Conservation (phyloP, 345 rosid genomes). For the Ailanthus altissimus region DNA sequence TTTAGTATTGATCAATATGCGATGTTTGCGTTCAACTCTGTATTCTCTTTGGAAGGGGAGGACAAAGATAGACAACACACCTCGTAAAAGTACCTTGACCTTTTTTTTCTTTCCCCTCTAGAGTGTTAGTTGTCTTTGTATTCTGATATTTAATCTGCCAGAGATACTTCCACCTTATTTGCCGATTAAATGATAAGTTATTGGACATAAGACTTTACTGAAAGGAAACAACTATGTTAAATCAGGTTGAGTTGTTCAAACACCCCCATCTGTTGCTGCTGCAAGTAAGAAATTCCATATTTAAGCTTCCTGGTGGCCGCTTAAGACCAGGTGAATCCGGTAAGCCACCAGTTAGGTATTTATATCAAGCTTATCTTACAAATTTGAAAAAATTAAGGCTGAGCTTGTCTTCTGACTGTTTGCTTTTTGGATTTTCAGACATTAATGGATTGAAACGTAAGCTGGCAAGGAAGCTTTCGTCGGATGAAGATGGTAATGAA, state of each 20-base stretch:
- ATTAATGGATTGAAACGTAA: conserved; percentile 73
- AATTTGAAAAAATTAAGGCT: not conserved
- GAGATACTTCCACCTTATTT: not conserved
- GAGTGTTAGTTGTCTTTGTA: not conserved
- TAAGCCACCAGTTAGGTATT: conserved; percentile 20
- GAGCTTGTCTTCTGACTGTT: not conserved
- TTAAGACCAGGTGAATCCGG: conserved; percentile 83
- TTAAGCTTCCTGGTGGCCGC: conserved; percentile 88
- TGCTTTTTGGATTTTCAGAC: conserved; percentile 40
- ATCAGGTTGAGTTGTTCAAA: conserved; percentile 85
- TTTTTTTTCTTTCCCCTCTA: not conserved
- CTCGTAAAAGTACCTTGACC: no score
- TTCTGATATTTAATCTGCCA: not conserved
- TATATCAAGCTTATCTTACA: not conserved
- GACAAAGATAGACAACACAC: not conserved
- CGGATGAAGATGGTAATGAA: conserved; percentile 34
- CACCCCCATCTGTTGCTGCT: conserved; percentile 81
- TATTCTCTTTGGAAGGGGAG: not conserved
- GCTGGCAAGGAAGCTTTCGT: conserved; percentile 66
- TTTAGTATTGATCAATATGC: not conserved
- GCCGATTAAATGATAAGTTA: not conserved
- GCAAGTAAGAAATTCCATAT: conserved; percentile 65
- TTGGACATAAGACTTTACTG: not conserved
- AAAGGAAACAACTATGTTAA: conserved; percentile 4
- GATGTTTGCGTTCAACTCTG: no score